Conservation (phyloP, 768 basidiomycete genomes). For the Stropharia rugosoannulata region DNA sequence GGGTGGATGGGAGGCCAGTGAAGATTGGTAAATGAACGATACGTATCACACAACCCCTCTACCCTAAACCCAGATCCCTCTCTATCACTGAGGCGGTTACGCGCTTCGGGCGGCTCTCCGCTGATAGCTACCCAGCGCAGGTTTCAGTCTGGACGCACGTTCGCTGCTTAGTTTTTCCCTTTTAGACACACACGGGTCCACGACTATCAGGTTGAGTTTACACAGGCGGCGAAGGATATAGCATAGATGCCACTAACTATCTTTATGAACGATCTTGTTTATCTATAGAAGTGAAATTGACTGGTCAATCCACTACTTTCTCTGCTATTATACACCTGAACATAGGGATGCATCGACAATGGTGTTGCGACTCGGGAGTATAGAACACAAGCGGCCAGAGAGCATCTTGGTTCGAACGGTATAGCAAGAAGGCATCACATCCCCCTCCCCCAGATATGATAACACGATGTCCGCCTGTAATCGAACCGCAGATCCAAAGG, state of each 20-base stretch:
- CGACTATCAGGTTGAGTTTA: neutral
- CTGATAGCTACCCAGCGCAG: neutral
- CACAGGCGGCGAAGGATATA: neutral
- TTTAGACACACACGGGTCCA: neutral
- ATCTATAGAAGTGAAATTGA: no score
- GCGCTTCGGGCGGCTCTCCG: neutral
- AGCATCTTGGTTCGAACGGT: no score
- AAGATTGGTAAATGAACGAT: conserved; percentile 18
- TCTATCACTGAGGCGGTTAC: neutral
- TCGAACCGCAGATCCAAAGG: no score
- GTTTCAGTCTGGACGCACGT: conserved; percentile 3
- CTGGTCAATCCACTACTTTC: no score
- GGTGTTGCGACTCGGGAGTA: no score
- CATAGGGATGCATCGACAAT: no score
- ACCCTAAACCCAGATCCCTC: neutral
- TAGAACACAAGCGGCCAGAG: no score
- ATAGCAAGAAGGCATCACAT: no score
- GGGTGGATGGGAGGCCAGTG: conserved; percentile 65
- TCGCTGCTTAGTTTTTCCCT: neutral
- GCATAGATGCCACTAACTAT: neutral
- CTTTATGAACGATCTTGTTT: no score
- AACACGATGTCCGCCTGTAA: no score
- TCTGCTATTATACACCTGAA: no score
- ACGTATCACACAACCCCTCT: neutral
- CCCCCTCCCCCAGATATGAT: no score